Evolutionary conservation across 441 rosid genomes (phyloP).

Genomic region (Flueggea neowawraea): DNA sequence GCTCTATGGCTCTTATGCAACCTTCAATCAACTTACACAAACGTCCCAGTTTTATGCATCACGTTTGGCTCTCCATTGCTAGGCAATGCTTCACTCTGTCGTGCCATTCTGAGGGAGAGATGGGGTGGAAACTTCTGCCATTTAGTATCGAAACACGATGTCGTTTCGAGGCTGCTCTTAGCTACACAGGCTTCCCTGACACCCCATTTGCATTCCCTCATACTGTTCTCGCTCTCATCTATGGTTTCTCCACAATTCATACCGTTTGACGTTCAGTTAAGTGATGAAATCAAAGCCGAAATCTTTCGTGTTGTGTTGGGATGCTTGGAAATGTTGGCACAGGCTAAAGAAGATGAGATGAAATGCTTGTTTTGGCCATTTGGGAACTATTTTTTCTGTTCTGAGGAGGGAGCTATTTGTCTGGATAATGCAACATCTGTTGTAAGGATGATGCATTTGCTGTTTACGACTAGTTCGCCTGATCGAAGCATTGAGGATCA

Average conservation of each 20-base stretch:
- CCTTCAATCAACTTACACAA: slow-evolving; percentile 19
- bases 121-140: slow-evolving; percentile 69
- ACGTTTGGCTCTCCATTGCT: slow-evolving; percentile 80
- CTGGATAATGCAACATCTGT: slow-evolving; percentile 48
- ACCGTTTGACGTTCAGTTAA: neutral
- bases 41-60: slow-evolving; percentile 49
- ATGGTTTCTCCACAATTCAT: slow-evolving; percentile 21
- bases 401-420: slow-evolving; percentile 65
- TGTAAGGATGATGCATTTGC: slow-evolving; percentile 46
- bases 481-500: slow-evolving; percentile 46
- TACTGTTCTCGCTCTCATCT: slow-evolving; percentile 25
- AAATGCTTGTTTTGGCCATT: slow-evolving; percentile 53
- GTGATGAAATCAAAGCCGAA: slow-evolving; percentile 15
- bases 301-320: slow-evolving; percentile 22
- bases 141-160: slow-evolving; percentile 55
- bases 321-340: slow-evolving; percentile 6
- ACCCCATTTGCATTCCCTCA: slow-evolving; percentile 20
- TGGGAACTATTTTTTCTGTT: slow-evolving; percentile 63
- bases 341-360: slow-evolving; percentile 9
- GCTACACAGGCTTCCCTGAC: slow-evolving; percentile 19
- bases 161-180: slow-evolving; percentile 47
- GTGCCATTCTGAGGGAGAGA: slow-evolving; percentile 42
- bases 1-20: slow-evolving; percentile 70
- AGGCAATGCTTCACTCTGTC: slow-evolving; percentile 51
- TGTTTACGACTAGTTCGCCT: slow-evolving; percentile 31